These are phyloP conservation scores for Actinomucor elegans DNA, from an alignment of 371 early-diverging fungal species.

Conservation along the genomic window DNA sequence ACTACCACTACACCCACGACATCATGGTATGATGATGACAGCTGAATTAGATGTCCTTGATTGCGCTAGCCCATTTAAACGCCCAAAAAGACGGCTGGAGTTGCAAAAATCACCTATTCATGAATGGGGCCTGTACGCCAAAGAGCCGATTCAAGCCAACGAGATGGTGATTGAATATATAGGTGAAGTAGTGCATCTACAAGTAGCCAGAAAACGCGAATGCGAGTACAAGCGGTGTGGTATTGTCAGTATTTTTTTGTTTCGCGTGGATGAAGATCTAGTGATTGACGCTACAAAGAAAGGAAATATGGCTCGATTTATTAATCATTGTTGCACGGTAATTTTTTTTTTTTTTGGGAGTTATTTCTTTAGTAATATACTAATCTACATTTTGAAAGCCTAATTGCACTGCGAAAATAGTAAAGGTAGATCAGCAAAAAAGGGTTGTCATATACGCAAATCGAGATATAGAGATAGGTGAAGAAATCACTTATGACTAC, in stretches of 20 bases:
- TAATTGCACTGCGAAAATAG: constrained; percentile 90
- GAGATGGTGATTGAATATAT: constrained; percentile 97
- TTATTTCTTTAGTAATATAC: not conserved
- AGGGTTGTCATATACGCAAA: constrained; percentile 85
- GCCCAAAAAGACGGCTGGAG: constrained; percentile 74
- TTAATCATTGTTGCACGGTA: constrained; percentile 95
- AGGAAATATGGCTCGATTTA: constrained; percentile 95
- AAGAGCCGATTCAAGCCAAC: constrained; percentile 76
- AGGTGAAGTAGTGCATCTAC: constrained; percentile 91
- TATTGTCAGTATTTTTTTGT: constrained; percentile 90
- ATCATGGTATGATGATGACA: constrained; percentile 30
- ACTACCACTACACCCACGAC: constrained; percentile 24
- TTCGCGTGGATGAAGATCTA: constrained; percentile 89
- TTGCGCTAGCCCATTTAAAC: constrained; percentile 80
- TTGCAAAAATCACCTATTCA: constrained; percentile 89
- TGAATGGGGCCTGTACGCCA: constrained; percentile 92
- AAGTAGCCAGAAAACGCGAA: constrained; percentile 91
- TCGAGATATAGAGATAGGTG: constrained; percentile 81
- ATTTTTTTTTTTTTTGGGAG: constrained; percentile 12
- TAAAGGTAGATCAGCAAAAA: constrained; percentile 75
- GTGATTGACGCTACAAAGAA: constrained; percentile 94
- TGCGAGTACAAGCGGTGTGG: constrained; percentile 82
- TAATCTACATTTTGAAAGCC: too few species aligned
- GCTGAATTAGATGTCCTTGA: constrained; percentile 61
- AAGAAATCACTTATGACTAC: constrained; percentile 97